A percentile compares a stretch with the other conserved stretches of the same genome.
phyloP scores from a whole-genome alignment of 345 rosid species.

The Salix udensis region DNA sequence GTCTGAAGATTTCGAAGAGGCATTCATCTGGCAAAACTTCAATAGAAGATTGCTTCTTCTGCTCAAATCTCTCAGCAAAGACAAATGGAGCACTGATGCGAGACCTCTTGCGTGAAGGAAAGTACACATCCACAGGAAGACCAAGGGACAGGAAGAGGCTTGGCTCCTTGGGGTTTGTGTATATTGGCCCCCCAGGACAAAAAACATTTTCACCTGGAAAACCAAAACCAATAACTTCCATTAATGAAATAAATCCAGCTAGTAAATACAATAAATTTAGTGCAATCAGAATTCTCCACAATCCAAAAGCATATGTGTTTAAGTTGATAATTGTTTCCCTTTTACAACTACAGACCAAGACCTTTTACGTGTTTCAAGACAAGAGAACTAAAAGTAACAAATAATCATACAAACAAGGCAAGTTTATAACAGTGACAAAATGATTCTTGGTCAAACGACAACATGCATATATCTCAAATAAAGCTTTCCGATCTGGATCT shows the following conservation, averaged over 20 bases:
- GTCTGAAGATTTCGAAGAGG: slow-evolving; percentile 79
- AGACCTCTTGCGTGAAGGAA: slow-evolving; percentile 68
- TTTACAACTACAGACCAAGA: not conserved
- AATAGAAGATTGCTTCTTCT: slow-evolving; percentile 50
- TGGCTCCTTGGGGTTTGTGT: slow-evolving; percentile 70
- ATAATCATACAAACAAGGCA: not conserved
- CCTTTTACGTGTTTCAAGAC: not conserved
- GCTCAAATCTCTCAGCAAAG: slow-evolving; percentile 52
- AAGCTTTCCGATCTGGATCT: not conserved
- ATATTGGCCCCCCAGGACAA: slow-evolving; percentile 59
- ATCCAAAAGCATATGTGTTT: not conserved
- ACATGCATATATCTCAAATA: not conserved
- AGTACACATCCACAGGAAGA: slow-evolving; percentile 61
- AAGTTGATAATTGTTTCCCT: not conserved
- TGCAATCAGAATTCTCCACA: not conserved
- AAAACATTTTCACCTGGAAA: slow-evolving; percentile 65
- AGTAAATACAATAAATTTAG: not conserved
- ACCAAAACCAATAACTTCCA: not conserved
- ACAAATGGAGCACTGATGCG: slow-evolving; percentile 68
- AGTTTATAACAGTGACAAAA: not conserved
- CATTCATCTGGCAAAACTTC: slow-evolving; percentile 92
- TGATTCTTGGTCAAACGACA: not conserved
- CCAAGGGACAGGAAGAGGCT: slow-evolving; percentile 61
- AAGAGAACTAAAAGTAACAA: not conserved
- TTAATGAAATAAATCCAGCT: not conserved